phyloP scores from a whole-genome alignment of 73 alveolate genomes.

The Stentor coeruleus region DNA sequence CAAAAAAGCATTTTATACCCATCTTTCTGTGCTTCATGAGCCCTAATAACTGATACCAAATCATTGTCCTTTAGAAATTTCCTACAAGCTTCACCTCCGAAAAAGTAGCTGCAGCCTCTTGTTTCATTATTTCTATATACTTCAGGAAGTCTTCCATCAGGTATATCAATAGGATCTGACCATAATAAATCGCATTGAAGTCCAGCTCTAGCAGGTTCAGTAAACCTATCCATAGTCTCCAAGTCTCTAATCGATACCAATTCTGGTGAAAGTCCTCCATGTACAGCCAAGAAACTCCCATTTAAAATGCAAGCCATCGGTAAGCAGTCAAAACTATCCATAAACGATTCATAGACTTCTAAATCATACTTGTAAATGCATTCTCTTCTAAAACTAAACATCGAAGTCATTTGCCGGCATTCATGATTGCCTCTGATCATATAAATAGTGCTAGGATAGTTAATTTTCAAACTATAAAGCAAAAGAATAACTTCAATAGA shows the following conservation, averaged over 20 bases:
- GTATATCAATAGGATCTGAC: conserved; percentile 86
- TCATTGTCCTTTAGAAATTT: conserved; percentile 53
- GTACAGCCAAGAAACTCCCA: conserved; percentile 59
- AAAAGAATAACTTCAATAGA: conserved; percentile 56
- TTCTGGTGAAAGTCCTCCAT: conserved; percentile 89
- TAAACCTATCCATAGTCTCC: conserved; percentile 54
- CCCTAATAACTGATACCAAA: conserved; percentile 60
- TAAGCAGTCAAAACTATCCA: conserved; percentile 72
- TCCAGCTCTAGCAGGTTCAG: conserved; percentile 76
- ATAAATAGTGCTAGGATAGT: conserved; percentile 62
- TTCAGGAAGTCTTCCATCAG: conserved; percentile 43
- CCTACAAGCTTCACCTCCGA: conserved; percentile 70
- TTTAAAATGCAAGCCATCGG: conserved; percentile 73
- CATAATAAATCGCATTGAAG: conserved; percentile 72
- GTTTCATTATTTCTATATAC: conserved; percentile 64
- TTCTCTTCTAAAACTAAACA: conserved; percentile 64
- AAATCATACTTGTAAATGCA: conserved; percentile 49
- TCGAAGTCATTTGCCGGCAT: conserved; percentile 69
- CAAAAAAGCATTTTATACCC: conserved; percentile 86
- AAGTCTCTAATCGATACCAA: conserved; percentile 46
- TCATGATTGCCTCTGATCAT: conserved; percentile 82
- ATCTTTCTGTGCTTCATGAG: conserved; percentile 90
- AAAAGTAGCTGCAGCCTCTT: conserved; percentile 89
- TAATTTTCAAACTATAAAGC: conserved; percentile 52
- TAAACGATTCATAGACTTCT: conserved; percentile 56